Conservation (phyloP, 805 yeast species). For the Komagataella kurtzmanii region DNA sequence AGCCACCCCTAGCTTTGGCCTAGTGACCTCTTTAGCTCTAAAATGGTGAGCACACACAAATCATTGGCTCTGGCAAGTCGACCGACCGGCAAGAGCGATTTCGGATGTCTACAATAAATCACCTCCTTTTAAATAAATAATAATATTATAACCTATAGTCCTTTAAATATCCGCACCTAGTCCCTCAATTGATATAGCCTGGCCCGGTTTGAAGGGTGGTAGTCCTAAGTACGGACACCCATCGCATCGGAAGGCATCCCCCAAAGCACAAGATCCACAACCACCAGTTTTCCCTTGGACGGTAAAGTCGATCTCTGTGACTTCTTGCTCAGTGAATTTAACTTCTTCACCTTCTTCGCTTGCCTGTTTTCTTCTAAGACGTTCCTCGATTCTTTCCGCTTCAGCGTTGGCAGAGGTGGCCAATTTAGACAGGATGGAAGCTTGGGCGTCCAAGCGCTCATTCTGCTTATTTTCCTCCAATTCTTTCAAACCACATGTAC, state of each 20-base stretch:
- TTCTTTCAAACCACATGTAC: slow-evolving; percentile 94
- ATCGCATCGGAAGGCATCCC: slow-evolving; percentile 97
- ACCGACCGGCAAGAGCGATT: background rate
- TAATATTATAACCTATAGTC: background rate
- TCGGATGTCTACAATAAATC: background rate
- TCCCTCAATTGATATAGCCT: slow-evolving; percentile 62
- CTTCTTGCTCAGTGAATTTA: slow-evolving; percentile 49
- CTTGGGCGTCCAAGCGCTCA: slow-evolving; percentile 28
- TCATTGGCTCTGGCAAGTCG: too few species aligned
- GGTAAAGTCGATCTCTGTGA: slow-evolving; percentile 88
- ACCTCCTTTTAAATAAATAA: too few species aligned
- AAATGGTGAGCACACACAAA: background rate
- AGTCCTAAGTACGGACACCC: slow-evolving; percentile 96
- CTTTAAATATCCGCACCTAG: slow-evolving; percentile 62
- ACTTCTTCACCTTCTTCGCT: slow-evolving; percentile 19
- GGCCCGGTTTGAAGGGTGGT: slow-evolving; percentile 98
- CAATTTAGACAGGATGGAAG: slow-evolving; percentile 28
- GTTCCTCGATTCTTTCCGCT: slow-evolving; percentile 39
- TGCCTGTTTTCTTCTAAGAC: slow-evolving; percentile 19
- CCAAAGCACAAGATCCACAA: slow-evolving; percentile 93
- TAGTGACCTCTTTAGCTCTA: background rate
- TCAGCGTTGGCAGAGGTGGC: slow-evolving; percentile 38
- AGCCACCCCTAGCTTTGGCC: background rate
- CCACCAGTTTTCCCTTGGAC: slow-evolving; percentile 96
- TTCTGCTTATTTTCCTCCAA: slow-evolving; percentile 54